Base-by-base conservation (phyloP, 164 flowering plant genomes). In the Umbellularia californica region DNA sequence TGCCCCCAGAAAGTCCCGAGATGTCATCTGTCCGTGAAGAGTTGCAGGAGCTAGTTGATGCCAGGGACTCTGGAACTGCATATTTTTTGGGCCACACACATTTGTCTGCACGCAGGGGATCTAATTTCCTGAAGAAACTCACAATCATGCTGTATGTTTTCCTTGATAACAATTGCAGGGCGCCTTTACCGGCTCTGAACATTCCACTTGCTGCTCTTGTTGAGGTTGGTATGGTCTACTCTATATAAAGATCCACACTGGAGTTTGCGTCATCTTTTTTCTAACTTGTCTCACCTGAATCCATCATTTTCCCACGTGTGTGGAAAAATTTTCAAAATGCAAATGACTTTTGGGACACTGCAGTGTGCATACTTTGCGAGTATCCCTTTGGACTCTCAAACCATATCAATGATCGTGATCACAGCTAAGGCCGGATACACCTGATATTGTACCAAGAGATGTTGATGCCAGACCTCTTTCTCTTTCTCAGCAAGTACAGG, bases 191-290 rank as follows among this genome's bases (percentile, higher is more conserved):
- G 67, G 91, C 88, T 4, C 76, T 90, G 15, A 82, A 88, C 77
- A 89, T 89, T 28, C 95, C 92, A 30, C 82, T 85, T 80, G 91
- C 91, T 78, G 91, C 92, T 58, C 88, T 89, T 28, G 84, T 89
- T n/a, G 88, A 88, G 83, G 92, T 90, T 70, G 90, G 91, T 65
- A 85, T 83, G 82, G 82, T 88, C 9, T 87, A 82, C 72, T 75
- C 74, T 12, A 77, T 90, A 68, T 90, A 79, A 77, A 70, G 72
- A 23, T 33, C 27, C 19, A 3, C 14, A 15, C 27, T 71, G 50
- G n/a, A 68, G 52, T 33, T 28, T 65, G 13, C 50, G 65, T 27
- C 25, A 58, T 72, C 13, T 25, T 25, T 1, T 27, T 27, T 27
- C 28, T 0, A 27, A 35, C 41, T 5, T 35, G 41, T 35, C 41